Evolutionary conservation across 495 filamentous ascomycete genomes (phyloP), one percentile per base, ranked within the genome.

Genomic region (Hapsidospora chrysogenum): DNA sequence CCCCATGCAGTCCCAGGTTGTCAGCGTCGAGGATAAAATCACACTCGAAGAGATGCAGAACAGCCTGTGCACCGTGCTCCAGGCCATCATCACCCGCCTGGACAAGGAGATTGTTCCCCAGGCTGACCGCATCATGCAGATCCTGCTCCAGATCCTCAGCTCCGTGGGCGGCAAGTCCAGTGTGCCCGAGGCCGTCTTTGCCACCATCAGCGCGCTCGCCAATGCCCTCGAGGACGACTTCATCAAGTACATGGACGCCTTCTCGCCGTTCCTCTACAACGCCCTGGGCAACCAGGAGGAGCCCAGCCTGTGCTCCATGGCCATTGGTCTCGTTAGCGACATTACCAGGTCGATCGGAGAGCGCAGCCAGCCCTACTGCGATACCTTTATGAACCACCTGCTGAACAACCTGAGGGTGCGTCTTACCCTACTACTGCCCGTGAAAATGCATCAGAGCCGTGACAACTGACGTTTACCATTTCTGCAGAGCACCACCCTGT

Each of bases 41-140:
- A 86, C 78, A 2, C 64, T 97, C 22, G 86, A 96, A 52, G 89
- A 97, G 51, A 94, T 97, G 70, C 87, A 96, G 63, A 93, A 85
- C 5, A 94, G 86, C 56, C 68, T 97, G 45, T 77, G 72, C 50
- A 92, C 80, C 36, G 89, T 95, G 8, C 57, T 95, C 22, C 71
- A 93, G 57, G 76, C 85, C 28, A 92, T 95, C 45, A 77, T 94
- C 29, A 79, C 89, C 58, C 79, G 89, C 28, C 66, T 96, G 20
- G 89, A 96, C 58, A 75, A 73, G 47, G 85, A 97, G 50, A 84
- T 96, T 41, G 70, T 74, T 39, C 85, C 89, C 18, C 85, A 86
- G 53, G 80, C 82, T 19, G 82, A 96, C 56, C 77, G 78, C 36
- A 92, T 95, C 54, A 97, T 97, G 85, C 69, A 80, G 36, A 68